Base-by-base conservation (phyloP, 2,329 filamentous ascomycete genomes). In the Hypoxylon rubiginosum region DNA sequence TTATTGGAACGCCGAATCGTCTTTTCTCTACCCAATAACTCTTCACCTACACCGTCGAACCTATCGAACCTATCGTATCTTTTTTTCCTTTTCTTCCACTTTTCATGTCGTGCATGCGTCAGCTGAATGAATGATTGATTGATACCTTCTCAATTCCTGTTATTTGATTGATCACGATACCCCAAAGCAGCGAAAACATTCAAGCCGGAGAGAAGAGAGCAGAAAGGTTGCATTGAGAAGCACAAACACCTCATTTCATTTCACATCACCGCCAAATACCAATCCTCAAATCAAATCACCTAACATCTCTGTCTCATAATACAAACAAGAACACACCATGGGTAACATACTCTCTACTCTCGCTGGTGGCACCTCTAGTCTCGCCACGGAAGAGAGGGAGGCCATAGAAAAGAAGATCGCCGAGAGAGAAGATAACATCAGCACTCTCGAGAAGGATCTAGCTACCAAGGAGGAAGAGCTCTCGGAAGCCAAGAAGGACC, bases 321-420 rank as follows among this genome's bases (percentile, higher is more conserved):
- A 60, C 13, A 41, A 32, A 46, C n/a, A 58, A 6, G 32, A 26
- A 58, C 48, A 58, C 67, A 57, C 58, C 30, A 80, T 80, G 79
- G 79, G 79, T 73, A 78, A 79, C 76, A 78, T 80, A 72, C 74
- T 80, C 63, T 80, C 79, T 67, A 73, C 74, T 61, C 78, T 80
- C 72, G 74, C 75, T 17, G 72, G 71, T n/a, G 72, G 71, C 66
- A 73, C 74, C 74, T 73, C 72, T 68, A 71, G 72, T 67, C 66
- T 78, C 57, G 73, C 71, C 68, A 72, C 75, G 66, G 68, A 73
- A 54, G 73, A 75, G 68, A 70, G 67, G 41, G 67, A 67, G 41
- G 67, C 64, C 21, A 57, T 66, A 45, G 61, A 70, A 30, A 65
- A 68, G 49, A 70, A 70, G 56, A 59, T 70, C 45, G 36, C 58